Percentiles rank a stretch among this genome's conserved stretches.
Conservation (phyloP, 192 early-diverging fungal species). For the Backusella tarrabulga region DNA sequence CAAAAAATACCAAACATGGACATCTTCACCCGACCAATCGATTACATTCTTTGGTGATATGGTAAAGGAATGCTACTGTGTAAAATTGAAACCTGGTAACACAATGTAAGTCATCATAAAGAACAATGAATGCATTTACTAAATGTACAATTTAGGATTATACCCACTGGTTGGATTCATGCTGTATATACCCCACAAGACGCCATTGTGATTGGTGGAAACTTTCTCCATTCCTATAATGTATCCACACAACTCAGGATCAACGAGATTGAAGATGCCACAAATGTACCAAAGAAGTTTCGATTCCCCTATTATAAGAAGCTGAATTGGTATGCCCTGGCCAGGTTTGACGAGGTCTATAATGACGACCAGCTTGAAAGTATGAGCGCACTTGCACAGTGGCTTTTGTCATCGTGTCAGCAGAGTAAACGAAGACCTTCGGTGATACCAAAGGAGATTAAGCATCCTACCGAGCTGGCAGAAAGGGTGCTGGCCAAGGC, state of each 20-base stretch:
- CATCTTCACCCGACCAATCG: slow-evolving; percentile 80
- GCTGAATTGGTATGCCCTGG: slow-evolving; percentile 73
- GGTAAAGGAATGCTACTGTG: slow-evolving; percentile 77
- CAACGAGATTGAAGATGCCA: slow-evolving; percentile 76
- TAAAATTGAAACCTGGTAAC: slow-evolving; percentile 75
- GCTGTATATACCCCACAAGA: slow-evolving; percentile 88
- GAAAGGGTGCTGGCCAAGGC: slow-evolving; percentile 20
- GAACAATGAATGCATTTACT: not conserved
- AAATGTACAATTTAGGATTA: slow-evolving; percentile 54
- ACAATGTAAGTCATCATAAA: slow-evolving; percentile 63
- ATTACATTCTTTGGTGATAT: slow-evolving; percentile 81
- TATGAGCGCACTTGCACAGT: slow-evolving; percentile 34
- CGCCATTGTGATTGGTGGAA: slow-evolving; percentile 90
- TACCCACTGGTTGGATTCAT: slow-evolving; percentile 97
- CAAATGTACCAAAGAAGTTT: slow-evolving; percentile 77
- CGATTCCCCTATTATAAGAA: slow-evolving; percentile 84
- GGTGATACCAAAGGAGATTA: not conserved
- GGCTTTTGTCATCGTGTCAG: not conserved
- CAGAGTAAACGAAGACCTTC: not conserved
- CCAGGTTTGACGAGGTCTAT: slow-evolving; percentile 18
- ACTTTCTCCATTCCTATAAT: slow-evolving; percentile 85
- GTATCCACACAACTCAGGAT: slow-evolving; percentile 68
- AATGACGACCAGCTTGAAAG: slow-evolving; percentile 33
- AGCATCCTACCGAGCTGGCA: not conserved
- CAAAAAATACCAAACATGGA: slow-evolving; percentile 90